Conservation (phyloP, 2,329 filamentous ascomycete genomes). For the Didymosphaeria variabile region DNA sequence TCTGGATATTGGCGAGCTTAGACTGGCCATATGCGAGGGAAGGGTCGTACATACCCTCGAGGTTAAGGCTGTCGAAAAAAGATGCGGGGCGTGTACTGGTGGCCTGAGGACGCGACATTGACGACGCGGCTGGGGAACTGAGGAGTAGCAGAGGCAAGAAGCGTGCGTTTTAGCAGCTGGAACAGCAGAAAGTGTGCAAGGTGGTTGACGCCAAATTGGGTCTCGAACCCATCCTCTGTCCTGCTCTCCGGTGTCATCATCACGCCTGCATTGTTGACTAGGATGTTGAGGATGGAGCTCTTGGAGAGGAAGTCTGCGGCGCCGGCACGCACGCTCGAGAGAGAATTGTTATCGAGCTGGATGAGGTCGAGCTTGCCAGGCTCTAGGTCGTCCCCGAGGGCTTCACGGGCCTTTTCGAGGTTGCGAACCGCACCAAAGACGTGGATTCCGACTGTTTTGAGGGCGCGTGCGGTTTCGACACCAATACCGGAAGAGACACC, state of each 20-base stretch:
- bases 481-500: constrained; percentile 31
- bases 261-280: constrained; percentile 43
- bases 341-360: constrained; percentile 19
- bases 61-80: constrained; percentile 12
- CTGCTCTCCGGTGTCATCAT: constrained; percentile 39
- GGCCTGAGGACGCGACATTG: constrained; percentile 49
- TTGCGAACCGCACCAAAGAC: constrained; percentile 56
- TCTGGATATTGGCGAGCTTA: constrained; percentile 50
- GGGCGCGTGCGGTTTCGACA: constrained; percentile 41
- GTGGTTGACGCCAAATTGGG: constrained; percentile 57
- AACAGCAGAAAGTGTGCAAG: constrained; percentile 61
- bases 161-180: constrained; percentile 56
- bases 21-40: constrained; percentile 55
- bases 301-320: constrained; percentile 16
- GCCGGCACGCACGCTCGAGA: constrained; percentile 22
- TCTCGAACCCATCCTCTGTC: constrained; percentile 46
- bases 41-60: constrained; percentile 12
- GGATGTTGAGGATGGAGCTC: constrained; percentile 25
- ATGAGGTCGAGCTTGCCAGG: constrained; percentile 27
- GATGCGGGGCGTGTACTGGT: neutral
- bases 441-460: constrained; percentile 55
- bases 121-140: constrained; percentile 59
- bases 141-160: constrained; percentile 51
- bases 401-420: constrained; percentile 43
- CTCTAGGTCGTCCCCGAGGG: constrained; percentile 13